These are phyloP conservation scores for Lanmaoa pseudosensibilis DNA, from an alignment of 768 basidiomycete species.

Conservation along the genomic window DNA sequence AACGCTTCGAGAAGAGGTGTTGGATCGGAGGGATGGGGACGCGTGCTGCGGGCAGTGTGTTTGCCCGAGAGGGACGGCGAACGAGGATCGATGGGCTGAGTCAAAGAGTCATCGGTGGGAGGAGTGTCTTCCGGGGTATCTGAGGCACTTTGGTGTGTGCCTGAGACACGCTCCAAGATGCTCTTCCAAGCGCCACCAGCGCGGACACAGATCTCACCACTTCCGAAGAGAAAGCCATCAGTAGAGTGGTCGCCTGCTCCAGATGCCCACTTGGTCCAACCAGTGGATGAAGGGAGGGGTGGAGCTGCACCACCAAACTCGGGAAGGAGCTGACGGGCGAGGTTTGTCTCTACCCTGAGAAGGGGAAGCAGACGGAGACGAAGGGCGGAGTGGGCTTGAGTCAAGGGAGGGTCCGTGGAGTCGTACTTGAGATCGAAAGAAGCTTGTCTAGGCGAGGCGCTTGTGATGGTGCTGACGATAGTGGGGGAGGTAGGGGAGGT, in stretches of 20 bases:
- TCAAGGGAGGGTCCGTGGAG: conserved; percentile 20
- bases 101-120: conserved; percentile 10
- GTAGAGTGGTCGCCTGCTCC: conserved; percentile 2
- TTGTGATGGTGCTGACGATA: neutral
- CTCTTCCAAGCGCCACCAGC: conserved; percentile 62
- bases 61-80: neutral
- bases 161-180: conserved; percentile 34
- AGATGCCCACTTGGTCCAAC: conserved; percentile 29
- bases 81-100: neutral
- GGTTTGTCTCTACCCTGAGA: conserved; percentile 52
- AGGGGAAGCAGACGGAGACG: conserved; percentile 50
- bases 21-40: conserved; percentile 40
- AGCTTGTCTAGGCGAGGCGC: neutral
- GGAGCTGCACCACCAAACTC: conserved; percentile 29
- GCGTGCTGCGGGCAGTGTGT: neutral
- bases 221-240: neutral
- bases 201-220: conserved; percentile 48
- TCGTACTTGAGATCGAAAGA: neutral
- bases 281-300: conserved; percentile 28
- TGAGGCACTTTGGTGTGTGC: neutral
- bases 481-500: neutral
- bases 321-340: conserved; percentile 51
- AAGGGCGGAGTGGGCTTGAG: conserved; percentile 21
- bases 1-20: conserved; percentile 51
- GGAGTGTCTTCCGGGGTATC: neutral